Base-by-base conservation (phyloP, 2,329 filamentous ascomycete species). In the Rosellinia necatrix region DNA sequence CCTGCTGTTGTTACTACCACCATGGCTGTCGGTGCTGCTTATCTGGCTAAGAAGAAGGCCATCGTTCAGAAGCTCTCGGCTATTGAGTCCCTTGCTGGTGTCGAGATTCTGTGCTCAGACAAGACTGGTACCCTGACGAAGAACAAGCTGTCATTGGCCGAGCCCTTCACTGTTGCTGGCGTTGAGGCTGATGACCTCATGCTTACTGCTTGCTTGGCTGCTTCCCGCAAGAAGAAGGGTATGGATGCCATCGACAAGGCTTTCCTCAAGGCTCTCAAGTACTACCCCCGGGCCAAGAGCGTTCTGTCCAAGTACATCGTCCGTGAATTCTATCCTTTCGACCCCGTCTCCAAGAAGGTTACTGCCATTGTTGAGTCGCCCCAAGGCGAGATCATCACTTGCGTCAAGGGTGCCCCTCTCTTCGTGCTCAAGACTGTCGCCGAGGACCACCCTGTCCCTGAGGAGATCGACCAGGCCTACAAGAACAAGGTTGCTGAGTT, bases 231-330 rank as follows among this genome's bases (percentile, higher is more conserved):
- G 85, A 93, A 92, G 84, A 96, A 96, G 82, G 91, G 91, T 80
- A 92, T 96, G 63, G 91, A 96, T 72, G 90, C 92, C 65, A 96
- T 96, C 67, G 92, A 96, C 83, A 94, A 93, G 82, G 91, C 91
- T 71, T 96, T 96, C 81, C 82, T 96, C 66, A 96, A 94, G 80
- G 84, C 89, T 19, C 85, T 96, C 62, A 85, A 85, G 71, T 87
- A 81, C 78, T 96, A 96, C 74, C 91, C 91, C 61, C 84, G 85
- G 61, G 91, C 90, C 76, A 96, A 94, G 82, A 75, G 79, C 60
- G 87, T 89, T 51, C 84, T 96, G 51, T 84, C 84, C 77, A 90
- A 91, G 78, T 96, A 93, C 83, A 89, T 87, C 76, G 88, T 92
- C 58, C 76, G 93, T 65, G 85, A 92, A 40, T 96, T 96, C 81